Conservation (phyloP, 768 basidiomycete genomes). For the Pleurotus citrinopileatus region DNA sequence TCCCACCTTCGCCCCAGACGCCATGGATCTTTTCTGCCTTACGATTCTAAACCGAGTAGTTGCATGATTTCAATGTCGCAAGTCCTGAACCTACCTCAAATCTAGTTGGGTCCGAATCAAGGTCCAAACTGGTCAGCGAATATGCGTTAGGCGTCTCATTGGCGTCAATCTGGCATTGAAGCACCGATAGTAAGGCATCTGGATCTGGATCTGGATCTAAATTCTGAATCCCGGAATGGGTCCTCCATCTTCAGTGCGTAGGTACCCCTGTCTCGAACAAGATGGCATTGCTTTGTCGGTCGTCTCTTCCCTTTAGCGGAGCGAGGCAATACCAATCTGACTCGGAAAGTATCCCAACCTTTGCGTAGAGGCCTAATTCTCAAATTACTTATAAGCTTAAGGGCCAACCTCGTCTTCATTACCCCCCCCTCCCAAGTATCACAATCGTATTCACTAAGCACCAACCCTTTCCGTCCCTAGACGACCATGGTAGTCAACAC, state of each 20-base stretch:
- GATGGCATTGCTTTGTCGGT: slow-evolving; percentile 3
- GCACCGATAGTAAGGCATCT: background rate
- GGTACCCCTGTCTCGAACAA: background rate
- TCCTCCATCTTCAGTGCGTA: background rate
- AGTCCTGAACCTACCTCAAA: no score
- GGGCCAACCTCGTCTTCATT: background rate
- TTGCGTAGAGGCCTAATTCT: background rate
- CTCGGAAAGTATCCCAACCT: background rate
- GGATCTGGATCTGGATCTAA: background rate
- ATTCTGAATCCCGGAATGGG: background rate
- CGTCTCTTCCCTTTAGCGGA: background rate
- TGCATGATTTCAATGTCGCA: no score
- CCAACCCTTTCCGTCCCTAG: background rate
- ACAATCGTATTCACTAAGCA: background rate
- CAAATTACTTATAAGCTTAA: background rate
- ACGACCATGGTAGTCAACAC: background rate
- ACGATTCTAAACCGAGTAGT: no score
- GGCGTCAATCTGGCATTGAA: background rate
- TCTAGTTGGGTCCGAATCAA: no score
- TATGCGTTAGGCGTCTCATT: no score
- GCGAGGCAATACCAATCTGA: slow-evolving; percentile 2
- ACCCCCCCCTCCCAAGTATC: background rate
- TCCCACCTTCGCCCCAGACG: background rate
- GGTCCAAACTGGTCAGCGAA: no score
- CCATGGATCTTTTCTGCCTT: background rate